Evolutionary conservation across 768 basidiomycete genomes (phyloP).

Genomic region (Lactarius evosmus): DNA sequence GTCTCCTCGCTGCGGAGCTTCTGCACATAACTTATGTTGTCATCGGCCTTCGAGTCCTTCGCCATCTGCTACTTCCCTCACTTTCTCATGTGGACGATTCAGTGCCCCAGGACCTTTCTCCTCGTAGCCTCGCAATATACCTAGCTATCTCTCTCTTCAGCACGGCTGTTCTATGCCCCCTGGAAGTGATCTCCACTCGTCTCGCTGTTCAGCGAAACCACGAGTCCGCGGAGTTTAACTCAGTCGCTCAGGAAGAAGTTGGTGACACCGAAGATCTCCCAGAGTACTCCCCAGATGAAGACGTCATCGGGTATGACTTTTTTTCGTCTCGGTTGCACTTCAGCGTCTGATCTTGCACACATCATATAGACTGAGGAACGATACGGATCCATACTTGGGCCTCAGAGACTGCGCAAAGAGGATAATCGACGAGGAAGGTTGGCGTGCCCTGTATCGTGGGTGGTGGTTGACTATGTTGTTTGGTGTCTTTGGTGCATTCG

Average conservation of each 20-base stretch:
- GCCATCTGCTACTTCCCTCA: conserved; percentile 59
- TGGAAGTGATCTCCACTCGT: conserved; percentile 76
- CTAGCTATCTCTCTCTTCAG: conserved; percentile 53
- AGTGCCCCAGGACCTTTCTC: conserved; percentile 43
- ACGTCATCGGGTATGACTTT: conserved; percentile 72
- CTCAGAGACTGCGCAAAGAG: conserved; percentile 71
- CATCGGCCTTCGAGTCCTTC: conserved; percentile 42
- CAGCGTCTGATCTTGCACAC: conserved; percentile 4
- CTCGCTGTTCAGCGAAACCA: conserved; percentile 86
- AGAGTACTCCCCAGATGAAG: conserved; percentile 70
- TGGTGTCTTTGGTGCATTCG: conserved; percentile 50
- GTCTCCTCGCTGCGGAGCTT: conserved; percentile 46
- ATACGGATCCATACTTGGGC: conserved; percentile 76
- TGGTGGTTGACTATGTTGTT: conserved; percentile 83
- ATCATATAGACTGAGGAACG: conserved; percentile 47
- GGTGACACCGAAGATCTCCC: conserved; percentile 55
- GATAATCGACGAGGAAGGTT: conserved; percentile 78
- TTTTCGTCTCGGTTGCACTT: neutral
- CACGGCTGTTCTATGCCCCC: conserved; percentile 60
- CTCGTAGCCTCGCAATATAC: conserved; percentile 52
- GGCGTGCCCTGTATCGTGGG: conserved; percentile 67
- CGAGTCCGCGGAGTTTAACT: conserved; percentile 68
- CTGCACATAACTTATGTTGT: conserved; percentile 46
- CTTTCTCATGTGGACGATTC: conserved; percentile 38
- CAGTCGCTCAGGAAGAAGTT: conserved; percentile 69